phyloP scores from a whole-genome alignment of 306 rosid genomes.

The Glycine latifolia region DNA sequence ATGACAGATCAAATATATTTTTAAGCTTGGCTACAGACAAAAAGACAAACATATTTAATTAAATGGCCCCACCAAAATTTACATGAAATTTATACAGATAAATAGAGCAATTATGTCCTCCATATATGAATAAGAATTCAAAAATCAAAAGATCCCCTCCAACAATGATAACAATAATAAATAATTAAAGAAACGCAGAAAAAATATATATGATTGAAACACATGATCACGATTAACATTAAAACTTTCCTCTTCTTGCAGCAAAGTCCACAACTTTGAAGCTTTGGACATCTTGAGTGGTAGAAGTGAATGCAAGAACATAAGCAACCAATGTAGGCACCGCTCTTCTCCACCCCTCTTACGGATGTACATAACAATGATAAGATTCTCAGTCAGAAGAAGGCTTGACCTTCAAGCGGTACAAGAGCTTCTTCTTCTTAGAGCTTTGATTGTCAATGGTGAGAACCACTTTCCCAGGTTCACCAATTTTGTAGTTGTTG shows the following conservation, averaged over 20 bases:
- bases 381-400: conserved; percentile 45
- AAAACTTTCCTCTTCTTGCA: conserved; percentile 37
- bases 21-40: conserved; percentile 37
- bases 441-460: conserved; percentile 68
- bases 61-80: conserved; percentile 48
- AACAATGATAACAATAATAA: conserved; percentile 40
- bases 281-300: conserved; percentile 18
- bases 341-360: conserved; percentile 15
- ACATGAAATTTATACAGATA: conserved; percentile 44
- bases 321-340: not conserved
- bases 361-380: not conserved
- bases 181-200: conserved; percentile 1
- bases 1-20: conserved; percentile 40
- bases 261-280: conserved; percentile 29
- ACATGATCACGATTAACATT: conserved; percentile 28
- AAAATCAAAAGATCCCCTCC: conserved; percentile 38
- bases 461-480: conserved; percentile 76
- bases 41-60: conserved; percentile 22
- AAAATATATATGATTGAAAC: conserved; percentile 23
- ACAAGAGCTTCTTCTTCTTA: conserved; percentile 82
- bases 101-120: conserved; percentile 42
- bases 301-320: conserved; percentile 20
- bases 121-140: conserved; percentile 44
- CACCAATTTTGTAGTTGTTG: conserved; percentile 61
- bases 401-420: conserved; percentile 71